Evolutionary conservation across 208 protist genomes (phyloP).

Genomic region (Herpetomonas samuelpessoai): DNA sequence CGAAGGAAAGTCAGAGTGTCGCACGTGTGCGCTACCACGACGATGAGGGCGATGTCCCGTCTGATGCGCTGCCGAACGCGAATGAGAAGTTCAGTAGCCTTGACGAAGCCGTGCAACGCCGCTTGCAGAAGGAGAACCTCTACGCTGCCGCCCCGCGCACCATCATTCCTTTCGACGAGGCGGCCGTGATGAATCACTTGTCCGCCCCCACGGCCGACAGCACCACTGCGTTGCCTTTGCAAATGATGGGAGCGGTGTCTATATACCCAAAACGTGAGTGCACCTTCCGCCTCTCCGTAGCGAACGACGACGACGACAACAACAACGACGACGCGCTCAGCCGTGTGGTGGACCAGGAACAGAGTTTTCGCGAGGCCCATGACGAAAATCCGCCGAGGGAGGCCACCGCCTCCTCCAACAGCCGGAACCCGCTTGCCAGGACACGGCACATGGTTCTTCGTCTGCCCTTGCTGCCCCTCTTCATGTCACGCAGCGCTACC

Average conservation of each 20-base stretch:
- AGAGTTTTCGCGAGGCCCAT: not conserved
- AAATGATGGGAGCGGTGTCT: not conserved
- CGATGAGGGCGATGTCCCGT: not conserved
- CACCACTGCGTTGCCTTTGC: not conserved
- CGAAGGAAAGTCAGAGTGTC: too few relatives aligned
- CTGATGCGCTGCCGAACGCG: too few relatives aligned
- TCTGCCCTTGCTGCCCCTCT: slow-evolving; percentile 55
- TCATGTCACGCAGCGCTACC: slow-evolving; percentile 24
- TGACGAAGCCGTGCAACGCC: not conserved
- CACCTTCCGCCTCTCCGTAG: slow-evolving; percentile 14
- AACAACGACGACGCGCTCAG: not conserved
- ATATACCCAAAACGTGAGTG: slow-evolving; percentile 8
- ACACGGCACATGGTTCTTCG: slow-evolving; percentile 19
- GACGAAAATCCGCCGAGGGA: not conserved
- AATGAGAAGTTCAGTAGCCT: too few relatives aligned
- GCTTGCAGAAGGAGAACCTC: not conserved
- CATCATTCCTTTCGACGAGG: slow-evolving; percentile 22
- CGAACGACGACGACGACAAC: not conserved
- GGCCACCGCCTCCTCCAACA: too few relatives aligned
- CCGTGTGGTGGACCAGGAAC: not conserved
- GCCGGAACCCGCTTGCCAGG: not conserved
- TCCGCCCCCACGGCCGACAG: slow-evolving; percentile 6
- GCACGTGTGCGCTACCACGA: not conserved
- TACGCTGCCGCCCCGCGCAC: slow-evolving; percentile 14
- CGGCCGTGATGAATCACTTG: slow-evolving; percentile 10